phyloP scores from a whole-genome alignment of 306 rosid genomes.

The Castanea crenata region DNA sequence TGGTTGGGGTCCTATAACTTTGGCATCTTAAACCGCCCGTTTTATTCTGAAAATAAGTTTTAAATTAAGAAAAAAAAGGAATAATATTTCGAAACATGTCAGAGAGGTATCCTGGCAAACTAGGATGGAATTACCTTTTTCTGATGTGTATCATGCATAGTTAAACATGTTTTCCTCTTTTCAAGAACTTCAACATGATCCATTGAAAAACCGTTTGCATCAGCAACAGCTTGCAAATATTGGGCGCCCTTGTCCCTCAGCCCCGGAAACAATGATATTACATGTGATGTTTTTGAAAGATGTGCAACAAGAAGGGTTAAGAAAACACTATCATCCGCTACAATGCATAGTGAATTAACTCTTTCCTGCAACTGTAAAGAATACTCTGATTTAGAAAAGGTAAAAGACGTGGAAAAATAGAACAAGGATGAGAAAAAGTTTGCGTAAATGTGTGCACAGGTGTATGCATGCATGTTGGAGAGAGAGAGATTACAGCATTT shows the following conservation, averaged over 20 bases:
- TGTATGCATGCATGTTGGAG: constrained; percentile 13
- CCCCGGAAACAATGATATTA: constrained; percentile 71
- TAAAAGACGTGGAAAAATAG: constrained; percentile 13
- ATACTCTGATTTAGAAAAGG: constrained; percentile 24
- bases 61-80: background rate
- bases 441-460: background rate
- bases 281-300: constrained; percentile 48
- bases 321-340: constrained; percentile 80
- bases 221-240: constrained; percentile 68
- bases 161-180: constrained; percentile 50
- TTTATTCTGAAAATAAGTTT: background rate
- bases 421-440: constrained; percentile 2
- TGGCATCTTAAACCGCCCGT: background rate
- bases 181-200: constrained; percentile 55
- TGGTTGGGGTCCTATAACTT: constrained; percentile 2
- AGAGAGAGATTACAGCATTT: constrained; percentile 38
- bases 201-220: constrained; percentile 57
- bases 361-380: constrained; percentile 70
- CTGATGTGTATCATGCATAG: constrained; percentile 50
- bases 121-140: constrained; percentile 49
- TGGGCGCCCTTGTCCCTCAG: constrained; percentile 56
- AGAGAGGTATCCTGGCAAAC: background rate
- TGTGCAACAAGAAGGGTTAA: constrained; percentile 65
- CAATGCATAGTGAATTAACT: constrained; percentile 51
- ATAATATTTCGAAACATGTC: background rate